Evolutionary conservation across 78 protist species (phyloP).

Genomic region (Isochrysis galbana): DNA sequence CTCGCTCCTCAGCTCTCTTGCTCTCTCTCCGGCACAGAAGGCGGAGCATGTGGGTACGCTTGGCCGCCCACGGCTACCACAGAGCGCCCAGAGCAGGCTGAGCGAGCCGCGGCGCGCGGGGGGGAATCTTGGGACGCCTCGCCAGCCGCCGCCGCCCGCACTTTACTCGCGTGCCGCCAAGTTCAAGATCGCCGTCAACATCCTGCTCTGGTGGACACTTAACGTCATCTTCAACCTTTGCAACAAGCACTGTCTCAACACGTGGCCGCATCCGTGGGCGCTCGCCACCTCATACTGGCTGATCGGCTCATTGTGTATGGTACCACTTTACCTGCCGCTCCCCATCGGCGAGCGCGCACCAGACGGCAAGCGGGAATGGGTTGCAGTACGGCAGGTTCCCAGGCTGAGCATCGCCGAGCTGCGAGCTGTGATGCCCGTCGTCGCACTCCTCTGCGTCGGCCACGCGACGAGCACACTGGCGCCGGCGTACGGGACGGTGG

Average conservation of each 20-base stretch:
- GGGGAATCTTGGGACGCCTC: too few species aligned
- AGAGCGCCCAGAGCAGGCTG: too few species aligned
- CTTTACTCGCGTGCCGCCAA: too few species aligned
- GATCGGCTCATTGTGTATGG: neutral
- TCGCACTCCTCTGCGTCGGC: neutral
- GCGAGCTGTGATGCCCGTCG: neutral
- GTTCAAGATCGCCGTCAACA: neutral
- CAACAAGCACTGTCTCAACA: slow-evolving; percentile 14
- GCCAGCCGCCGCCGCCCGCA: too few species aligned
- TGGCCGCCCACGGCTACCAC: too few species aligned
- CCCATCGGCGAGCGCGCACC: neutral
- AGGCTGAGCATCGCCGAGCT: neutral
- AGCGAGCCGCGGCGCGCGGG: too few species aligned
- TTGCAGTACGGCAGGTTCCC: neutral
- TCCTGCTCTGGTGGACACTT: neutral
- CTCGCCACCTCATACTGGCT: neutral
- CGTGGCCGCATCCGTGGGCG: slow-evolving; percentile 19
- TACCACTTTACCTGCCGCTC: neutral
- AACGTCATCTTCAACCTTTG: neutral
- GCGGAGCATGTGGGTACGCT: too few species aligned
- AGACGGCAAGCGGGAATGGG: neutral
- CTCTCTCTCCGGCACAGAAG: too few species aligned
- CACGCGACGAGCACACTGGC: neutral
- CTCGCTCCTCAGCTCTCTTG: too few species aligned
- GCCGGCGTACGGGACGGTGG: slow-evolving; percentile 22